These are phyloP conservation scores for Colletotrichum ledebouriae DNA, from an alignment of 2,329 filamentous ascomycete species.

Conservation along the genomic window DNA sequence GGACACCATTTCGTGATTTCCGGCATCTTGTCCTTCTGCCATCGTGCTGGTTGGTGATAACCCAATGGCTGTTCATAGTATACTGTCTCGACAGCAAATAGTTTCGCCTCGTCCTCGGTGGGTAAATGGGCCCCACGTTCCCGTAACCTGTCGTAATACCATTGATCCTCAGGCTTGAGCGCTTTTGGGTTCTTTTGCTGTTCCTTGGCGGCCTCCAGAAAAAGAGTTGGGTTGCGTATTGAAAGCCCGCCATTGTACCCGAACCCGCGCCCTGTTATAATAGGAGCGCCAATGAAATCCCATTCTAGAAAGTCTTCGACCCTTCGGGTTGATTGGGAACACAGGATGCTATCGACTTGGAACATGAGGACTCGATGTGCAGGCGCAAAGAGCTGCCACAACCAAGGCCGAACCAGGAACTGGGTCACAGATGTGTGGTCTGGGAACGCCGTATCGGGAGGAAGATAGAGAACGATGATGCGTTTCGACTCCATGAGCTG, in stretches of 20 bases:
- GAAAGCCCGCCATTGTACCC: constrained; percentile 53
- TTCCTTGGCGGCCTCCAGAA: constrained; percentile 44
- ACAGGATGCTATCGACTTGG: constrained; percentile 56
- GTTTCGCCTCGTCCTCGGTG: constrained; percentile 44
- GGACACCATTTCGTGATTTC: constrained; percentile 50
- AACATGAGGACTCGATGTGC: constrained; percentile 54
- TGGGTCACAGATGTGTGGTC: constrained; percentile 50
- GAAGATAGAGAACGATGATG: constrained; percentile 55
- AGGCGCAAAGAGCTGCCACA: constrained; percentile 54
- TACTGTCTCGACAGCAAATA: constrained; percentile 49
- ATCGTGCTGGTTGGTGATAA: constrained; percentile 48
- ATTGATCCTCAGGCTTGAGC: constrained; percentile 50
- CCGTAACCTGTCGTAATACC: constrained; percentile 49
- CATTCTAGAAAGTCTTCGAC: constrained; percentile 54
- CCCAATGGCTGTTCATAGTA: constrained; percentile 46
- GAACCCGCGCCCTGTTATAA: constrained; percentile 42
- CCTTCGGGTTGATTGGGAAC: constrained; percentile 47
- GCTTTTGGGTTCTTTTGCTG: constrained; percentile 42
- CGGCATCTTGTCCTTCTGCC: constrained; percentile 44
- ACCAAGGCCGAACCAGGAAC: constrained; percentile 53
- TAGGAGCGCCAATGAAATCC: constrained; percentile 52
- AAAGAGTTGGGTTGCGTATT: constrained; percentile 48
- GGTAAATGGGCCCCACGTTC: constrained; percentile 47
- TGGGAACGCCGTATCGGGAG: constrained; percentile 51
- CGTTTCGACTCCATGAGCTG: constrained; percentile 49